phyloP scores from a whole-genome alignment of 495 filamentous ascomycete species.

The Schizothecium vesticola region DNA sequence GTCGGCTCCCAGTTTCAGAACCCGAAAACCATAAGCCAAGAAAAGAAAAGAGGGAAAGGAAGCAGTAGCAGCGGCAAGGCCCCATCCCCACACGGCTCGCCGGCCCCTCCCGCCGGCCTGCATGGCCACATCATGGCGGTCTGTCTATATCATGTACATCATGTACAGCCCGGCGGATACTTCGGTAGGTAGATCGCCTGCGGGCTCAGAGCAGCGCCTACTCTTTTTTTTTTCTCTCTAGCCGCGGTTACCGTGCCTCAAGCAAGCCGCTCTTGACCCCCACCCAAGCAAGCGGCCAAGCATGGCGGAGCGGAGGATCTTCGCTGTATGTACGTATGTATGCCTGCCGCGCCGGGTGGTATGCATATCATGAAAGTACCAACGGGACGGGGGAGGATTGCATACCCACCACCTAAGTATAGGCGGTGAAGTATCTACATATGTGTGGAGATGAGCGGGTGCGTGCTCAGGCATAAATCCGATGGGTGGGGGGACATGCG shows the following conservation, averaged over 20 bases:
- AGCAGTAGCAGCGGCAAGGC: too few species aligned
- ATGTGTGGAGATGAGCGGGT: not conserved
- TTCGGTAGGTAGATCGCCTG: not conserved
- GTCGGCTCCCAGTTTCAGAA: not conserved
- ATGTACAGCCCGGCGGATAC: too few species aligned
- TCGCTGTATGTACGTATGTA: not conserved
- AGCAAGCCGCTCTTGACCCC: not conserved
- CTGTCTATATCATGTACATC: not conserved
- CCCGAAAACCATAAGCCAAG: not conserved
- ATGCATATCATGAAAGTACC: not conserved
- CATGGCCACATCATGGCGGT: not conserved
- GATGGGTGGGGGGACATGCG: not conserved
- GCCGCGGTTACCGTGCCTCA: not conserved
- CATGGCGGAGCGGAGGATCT: not conserved
- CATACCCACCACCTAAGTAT: too few species aligned
- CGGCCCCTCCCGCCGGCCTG: not conserved
- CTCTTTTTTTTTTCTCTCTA: not conserved
- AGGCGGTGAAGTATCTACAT: not conserved
- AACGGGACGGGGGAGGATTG: not conserved
- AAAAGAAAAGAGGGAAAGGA: not conserved
- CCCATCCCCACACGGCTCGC: not conserved
- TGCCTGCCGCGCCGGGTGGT: not conserved
- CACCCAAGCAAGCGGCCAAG: not conserved
- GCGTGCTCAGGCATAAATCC: too few species aligned
- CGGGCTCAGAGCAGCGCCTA: not conserved